Conservation (phyloP, 2,329 filamentous ascomycete genomes). For the Trichoderma sp. region DNA sequence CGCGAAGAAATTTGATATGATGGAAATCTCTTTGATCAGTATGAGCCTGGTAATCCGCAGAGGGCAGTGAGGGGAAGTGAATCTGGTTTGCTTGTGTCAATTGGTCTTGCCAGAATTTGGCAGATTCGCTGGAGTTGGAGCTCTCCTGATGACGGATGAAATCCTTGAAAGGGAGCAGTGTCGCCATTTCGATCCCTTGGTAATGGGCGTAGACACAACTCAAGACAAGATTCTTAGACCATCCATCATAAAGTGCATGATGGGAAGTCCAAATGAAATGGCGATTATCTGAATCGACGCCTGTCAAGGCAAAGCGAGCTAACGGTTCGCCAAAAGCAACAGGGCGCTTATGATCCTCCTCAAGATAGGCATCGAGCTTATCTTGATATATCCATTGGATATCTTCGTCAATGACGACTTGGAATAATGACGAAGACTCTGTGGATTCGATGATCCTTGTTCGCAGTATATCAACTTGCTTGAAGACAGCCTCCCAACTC, state of each 20-base stretch:
- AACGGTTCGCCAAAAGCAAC: no score
- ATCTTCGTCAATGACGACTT: no score
- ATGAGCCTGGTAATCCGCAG: neutral
- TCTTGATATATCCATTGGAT: neutral
- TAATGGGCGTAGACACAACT: neutral
- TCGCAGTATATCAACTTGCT: neutral
- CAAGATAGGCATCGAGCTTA: neutral
- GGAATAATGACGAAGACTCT: no score
- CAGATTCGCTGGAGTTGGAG: neutral
- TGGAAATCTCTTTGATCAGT: no score
- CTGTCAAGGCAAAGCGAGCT: neutral
- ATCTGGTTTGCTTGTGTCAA: neutral
- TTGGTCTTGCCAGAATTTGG: neutral
- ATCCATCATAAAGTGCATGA: constrained; percentile 5
- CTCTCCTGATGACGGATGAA: neutral
- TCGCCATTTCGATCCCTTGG: neutral
- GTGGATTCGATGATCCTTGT: neutral
- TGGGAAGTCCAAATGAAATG: neutral
- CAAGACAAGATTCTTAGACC: neutral
- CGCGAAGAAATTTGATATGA: neutral
- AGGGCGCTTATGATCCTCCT: neutral
- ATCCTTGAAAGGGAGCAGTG: neutral
- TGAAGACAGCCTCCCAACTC: constrained; percentile 16
- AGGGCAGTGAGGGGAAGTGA: neutral
- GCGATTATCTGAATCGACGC: neutral